These are phyloP conservation scores for Colletotrichum orchidophilum DNA, from an alignment of 2,329 filamentous ascomycete species.

Conservation along the genomic window DNA sequence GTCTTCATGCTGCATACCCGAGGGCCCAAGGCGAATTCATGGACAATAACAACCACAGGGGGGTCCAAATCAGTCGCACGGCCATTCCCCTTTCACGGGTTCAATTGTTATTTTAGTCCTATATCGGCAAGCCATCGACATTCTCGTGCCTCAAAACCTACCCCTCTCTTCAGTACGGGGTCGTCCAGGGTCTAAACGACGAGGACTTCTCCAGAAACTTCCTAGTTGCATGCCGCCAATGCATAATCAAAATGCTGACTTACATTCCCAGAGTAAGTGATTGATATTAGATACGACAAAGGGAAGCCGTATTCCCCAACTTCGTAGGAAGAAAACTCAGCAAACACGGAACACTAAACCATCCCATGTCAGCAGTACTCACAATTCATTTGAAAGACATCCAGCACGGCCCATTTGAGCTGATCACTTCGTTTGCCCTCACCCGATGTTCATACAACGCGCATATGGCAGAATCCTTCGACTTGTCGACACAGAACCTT, in stretches of 20 bases:
- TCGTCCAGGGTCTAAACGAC: too few relatives aligned
- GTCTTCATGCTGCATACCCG: background rate
- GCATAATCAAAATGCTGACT: too few relatives aligned
- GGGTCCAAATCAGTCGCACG: background rate
- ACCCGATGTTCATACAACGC: background rate
- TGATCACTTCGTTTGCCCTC: background rate
- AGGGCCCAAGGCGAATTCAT: background rate
- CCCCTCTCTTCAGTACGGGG: too few relatives aligned
- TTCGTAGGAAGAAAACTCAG: background rate
- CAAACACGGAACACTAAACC: background rate
- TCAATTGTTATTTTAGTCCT: background rate
- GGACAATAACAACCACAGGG: background rate
- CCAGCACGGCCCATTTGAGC: background rate
- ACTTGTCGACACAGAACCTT: background rate
- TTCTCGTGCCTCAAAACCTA: too few relatives aligned
- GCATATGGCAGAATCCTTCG: background rate
- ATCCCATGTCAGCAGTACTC: background rate
- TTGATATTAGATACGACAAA: background rate
- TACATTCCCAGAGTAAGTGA: too few relatives aligned
- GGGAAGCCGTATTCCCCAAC: background rate
- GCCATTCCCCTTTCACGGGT: background rate
- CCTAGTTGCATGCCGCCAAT: too few relatives aligned
- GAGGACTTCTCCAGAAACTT: too few relatives aligned
- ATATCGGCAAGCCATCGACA: too few relatives aligned
- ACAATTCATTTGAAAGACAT: background rate